Percentiles rank a stretch among this genome's conserved stretches.
Conservation (phyloP, 805 yeast genomes). For the Metschnikowia henanensis region DNA sequence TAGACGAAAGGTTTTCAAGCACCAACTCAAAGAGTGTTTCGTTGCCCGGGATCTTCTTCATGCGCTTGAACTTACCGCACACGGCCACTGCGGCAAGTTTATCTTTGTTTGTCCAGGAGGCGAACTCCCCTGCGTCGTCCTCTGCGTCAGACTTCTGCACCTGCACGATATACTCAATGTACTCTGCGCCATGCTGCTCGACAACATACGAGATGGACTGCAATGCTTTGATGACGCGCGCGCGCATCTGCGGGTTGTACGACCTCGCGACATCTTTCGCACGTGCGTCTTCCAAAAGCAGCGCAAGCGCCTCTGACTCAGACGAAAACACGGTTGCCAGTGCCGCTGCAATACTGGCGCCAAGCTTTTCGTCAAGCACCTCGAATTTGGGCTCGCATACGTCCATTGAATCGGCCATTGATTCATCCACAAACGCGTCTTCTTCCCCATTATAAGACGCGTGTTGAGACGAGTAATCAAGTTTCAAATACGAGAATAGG, state of each 20-base stretch:
- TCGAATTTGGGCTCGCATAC: conserved; percentile 30
- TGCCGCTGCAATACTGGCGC: conserved; percentile 36
- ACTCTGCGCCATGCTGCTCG: conserved; percentile 55
- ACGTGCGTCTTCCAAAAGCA: conserved; percentile 40
- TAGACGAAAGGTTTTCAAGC: conserved; percentile 58
- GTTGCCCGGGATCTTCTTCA: conserved; percentile 53
- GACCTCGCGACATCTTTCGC: conserved; percentile 14
- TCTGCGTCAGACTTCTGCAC: conserved; percentile 30
- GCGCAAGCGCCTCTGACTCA: conserved; percentile 32
- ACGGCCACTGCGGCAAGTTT: conserved; percentile 58
- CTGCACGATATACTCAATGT: conserved; percentile 49
- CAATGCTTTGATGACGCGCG: conserved; percentile 59
- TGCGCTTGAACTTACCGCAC: conserved; percentile 62
- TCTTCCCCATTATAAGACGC: conserved; percentile 14
- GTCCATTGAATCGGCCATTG: neutral
- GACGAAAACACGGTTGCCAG: conserved; percentile 22
- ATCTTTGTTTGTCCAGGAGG: conserved; percentile 51
- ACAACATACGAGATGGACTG: conserved; percentile 62
- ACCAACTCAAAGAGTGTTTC: conserved; percentile 54
- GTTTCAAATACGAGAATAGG: conserved; percentile 34
- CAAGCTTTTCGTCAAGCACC: conserved; percentile 47
- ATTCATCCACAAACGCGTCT: neutral
- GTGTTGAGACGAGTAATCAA: conserved; percentile 23
- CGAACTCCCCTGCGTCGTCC: conserved; percentile 1
- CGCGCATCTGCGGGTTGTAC: conserved; percentile 47